These are phyloP conservation scores for Ustilago xerochloae DNA, from an alignment of 1,284 basidiomycete genomes.

Conservation along the genomic window DNA sequence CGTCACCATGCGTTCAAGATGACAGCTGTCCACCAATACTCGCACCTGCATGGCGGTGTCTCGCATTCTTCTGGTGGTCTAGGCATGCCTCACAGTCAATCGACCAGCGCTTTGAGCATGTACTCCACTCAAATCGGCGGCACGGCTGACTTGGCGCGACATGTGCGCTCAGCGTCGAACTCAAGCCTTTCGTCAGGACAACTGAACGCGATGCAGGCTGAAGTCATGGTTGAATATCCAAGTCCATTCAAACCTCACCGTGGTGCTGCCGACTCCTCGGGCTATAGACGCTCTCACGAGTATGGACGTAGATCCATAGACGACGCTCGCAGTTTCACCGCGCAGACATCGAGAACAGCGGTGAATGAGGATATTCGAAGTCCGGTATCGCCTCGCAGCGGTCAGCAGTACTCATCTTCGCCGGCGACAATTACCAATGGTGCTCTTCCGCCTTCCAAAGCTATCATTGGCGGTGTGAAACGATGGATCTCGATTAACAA, in stretches of 20 bases:
- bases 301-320: constrained; percentile 23
- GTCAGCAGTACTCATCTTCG: constrained; percentile 7
- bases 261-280: constrained; percentile 12
- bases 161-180: constrained; percentile 31
- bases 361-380: constrained; percentile 27
- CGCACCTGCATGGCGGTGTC: constrained; percentile 22
- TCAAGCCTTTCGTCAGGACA: constrained; percentile 27
- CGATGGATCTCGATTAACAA: constrained; percentile 60
- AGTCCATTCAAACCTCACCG: constrained; percentile 48
- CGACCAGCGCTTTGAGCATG: constrained; percentile 31
- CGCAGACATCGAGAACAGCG: constrained; percentile 22
- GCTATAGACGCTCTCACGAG: constrained; percentile 12
- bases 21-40: constrained; percentile 64
- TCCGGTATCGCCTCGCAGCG: constrained; percentile 19
- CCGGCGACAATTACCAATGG: constrained; percentile 4
- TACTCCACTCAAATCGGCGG: constrained; percentile 41
- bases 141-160: constrained; percentile 16
- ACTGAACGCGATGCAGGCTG: constrained; percentile 23
- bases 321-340: constrained; percentile 19
- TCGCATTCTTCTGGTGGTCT: constrained; percentile 21
- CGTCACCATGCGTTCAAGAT: constrained; percentile 68
- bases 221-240: constrained; percentile 33
- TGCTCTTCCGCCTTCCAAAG: constrained; percentile 36
- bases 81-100: constrained; percentile 37
- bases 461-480: constrained; percentile 57